These are phyloP conservation scores for Ceratopteris richardii DNA, from an alignment of 75 land plant genomes.

Conservation along the genomic window DNA sequence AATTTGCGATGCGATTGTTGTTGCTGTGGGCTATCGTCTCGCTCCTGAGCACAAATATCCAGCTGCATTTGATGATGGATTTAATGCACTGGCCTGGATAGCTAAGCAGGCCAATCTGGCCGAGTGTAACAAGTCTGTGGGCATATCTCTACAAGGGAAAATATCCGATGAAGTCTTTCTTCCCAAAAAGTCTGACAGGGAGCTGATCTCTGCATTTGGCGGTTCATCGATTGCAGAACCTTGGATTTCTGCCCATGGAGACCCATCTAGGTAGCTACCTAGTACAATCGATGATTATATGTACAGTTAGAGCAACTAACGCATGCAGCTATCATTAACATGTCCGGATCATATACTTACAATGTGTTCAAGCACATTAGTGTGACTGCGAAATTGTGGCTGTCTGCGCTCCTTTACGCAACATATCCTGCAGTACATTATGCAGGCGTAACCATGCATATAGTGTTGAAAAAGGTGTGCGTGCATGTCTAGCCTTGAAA, in stretches of 20 bases:
- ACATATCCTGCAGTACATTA: no score
- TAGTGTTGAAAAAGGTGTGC: no score
- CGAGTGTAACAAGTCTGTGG: conserved; percentile 61
- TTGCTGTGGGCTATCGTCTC: conserved; percentile 79
- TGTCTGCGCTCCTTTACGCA: neutral
- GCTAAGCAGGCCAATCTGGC: conserved; percentile 89
- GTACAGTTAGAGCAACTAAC: neutral
- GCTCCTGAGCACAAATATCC: conserved; percentile 86
- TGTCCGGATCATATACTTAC: neutral
- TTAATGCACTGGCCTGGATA: conserved; percentile 76
- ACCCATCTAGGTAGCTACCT: conserved; percentile 61
- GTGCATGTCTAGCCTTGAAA: no score
- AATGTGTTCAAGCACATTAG: neutral
- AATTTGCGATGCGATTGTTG: conserved; percentile 63
- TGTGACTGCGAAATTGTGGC: neutral
- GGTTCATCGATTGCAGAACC: conserved; percentile 65
- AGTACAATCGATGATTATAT: neutral
- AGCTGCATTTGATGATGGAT: conserved; percentile 83
- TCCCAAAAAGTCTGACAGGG: conserved; percentile 27
- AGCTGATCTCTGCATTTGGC: conserved; percentile 66
- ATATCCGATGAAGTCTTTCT: conserved; percentile 16
- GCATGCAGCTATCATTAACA: neutral
- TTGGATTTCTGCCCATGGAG: conserved; percentile 95
- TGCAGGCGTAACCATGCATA: no score
- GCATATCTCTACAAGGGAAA: conserved; percentile 20